Evolutionary conservation across 768 basidiomycete species (phyloP), one percentile per base, ranked within the genome.

Genomic region (Strobilomyces confusus): DNA sequence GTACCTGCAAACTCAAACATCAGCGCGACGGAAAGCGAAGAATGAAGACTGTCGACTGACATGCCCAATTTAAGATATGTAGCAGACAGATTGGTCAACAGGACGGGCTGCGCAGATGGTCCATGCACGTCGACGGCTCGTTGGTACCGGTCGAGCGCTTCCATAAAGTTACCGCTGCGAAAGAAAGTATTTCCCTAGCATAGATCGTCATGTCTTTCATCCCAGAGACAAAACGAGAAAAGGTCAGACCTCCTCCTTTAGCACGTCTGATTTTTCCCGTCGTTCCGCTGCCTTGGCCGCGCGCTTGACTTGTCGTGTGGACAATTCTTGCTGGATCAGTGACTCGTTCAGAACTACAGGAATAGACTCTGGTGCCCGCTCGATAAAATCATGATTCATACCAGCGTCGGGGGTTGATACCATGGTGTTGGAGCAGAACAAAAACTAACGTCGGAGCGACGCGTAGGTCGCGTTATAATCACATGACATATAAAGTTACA

Each of bases 161-260:
- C 67, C 1, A 53, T 57, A 59, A 69, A 77, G 44, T 73, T 54
- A 2, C 69, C 72, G 5, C 61, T 47, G 36, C 66, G 71, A 70
- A 77, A 80, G 13, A 71, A 63, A 12, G 57, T 49, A 42, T 80
- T 80, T 9, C 80, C 80, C 78, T 80, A 23, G 48, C 29, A 12
- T 6, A 14, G 4, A 29, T 5, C 0, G 29, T 41, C 13, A 5
- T 9, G 14, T n/a, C n/a, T 1, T 1, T 25, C 11, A 26, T 23
- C 3, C 6, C 17, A n/a, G 3, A 26, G 12, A 19, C 17, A 2
- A 13, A 12, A 44, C 3, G 20, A 23, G 17, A 14, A 13, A 0
- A n/a, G 5, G 37, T 29, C 61, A 38, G 22, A 68, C 71, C 61
- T 68, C 60, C 4, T 71, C 64, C 33, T 69, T 72, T 1, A 67